Evolutionary conservation across 164 flowering plant genomes (phyloP), one percentile per base, ranked within the genome.

Genomic region (Aristolochia contorta): DNA sequence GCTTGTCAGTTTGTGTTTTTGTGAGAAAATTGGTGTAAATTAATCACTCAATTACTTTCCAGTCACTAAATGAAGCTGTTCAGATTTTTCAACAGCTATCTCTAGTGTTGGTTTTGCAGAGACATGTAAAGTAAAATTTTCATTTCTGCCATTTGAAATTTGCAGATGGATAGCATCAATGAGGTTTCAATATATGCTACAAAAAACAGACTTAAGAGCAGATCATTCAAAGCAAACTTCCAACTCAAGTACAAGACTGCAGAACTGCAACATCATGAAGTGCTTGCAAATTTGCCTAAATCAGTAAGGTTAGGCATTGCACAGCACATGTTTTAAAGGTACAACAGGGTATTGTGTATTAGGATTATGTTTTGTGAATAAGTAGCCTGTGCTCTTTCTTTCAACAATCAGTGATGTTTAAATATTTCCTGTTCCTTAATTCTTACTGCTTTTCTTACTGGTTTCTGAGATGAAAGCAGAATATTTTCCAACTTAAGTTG

Each of bases 381-480:
- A 16, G 12, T 22, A 27, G 30, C 27, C 56, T 22, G 2, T 53
- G 56, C 14, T 53, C 27, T 23, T 9, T 18, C 6, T 53, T 16
- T 22, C 16, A 53, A 23, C 9, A 9, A 23, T 53, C 6, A 2
- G 16, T 53, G 20, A 27, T 53, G 27, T 18, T 22, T 14, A 8
- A 12, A 16, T 5, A 13, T 15, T 21, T 21, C 30, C 25, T 53
- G 9, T 53, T 24, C 16, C 16, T 22, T 23, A 13, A 1, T 5
- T 8, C 1, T 12, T 22, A 25, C n/a, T 21, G 25, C 30, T 50
- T 21, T 53, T 22, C 23, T 22, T 53, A 16, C 80, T 87, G 97
- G 90, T 87, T 13, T 71, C 93, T 12, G 89, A 87, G 70, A 84
- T 91, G 84, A 86, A 74, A 74, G 96, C 93, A 70, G 96, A 91